Evolutionary conservation across 1,284 basidiomycete species (phyloP), one percentile per base, ranked within the genome.

Genomic region (Apiotrichum gamsii): DNA sequence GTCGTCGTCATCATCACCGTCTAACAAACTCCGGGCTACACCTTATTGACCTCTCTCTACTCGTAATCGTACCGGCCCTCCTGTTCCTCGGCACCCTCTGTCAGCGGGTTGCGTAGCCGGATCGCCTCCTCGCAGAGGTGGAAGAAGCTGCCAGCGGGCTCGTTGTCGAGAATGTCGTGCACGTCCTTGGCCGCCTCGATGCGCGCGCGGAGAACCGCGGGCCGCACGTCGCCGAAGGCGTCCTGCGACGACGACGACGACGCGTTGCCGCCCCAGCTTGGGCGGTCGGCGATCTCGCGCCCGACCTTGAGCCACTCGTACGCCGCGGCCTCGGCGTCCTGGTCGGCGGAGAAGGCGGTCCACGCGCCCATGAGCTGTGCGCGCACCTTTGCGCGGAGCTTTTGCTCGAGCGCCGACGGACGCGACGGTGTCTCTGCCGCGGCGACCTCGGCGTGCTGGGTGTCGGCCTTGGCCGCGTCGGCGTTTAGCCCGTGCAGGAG

Each of bases 81-180:
- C 41, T 23, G 21, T 33, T 44, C 45, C 8, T 45, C 44, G 16
- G 25, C 39, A n/a, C 24, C 38, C 18, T 31, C 20, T 9, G 38
- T 37, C 3, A 47, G 49, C 23, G 25, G 20, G n/a, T 33, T 31
- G 23, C 40, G 40, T 15, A 39, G 24, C 14, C 47, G 38, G 32
- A 64, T 57, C 4, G 57, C 56, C 40, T 58, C 58, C 52, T 70
- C 66, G n/a, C 66, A 47, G 18, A 62, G 47, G n/a, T 62, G 47
- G 53, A 54, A 65, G 36, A 70, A 68, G n/a, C 39, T 52, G 10
- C 56, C 58, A 16, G 29, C 33, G 14, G 43, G 23, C 4, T 31
- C 46, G 23, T 51, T 45, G 6, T 50, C 52, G 9, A 60, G 32
- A 4, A 60, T 43, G 16, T 56, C 54, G 35, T 54, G 60, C 47